Base-by-base conservation (phyloP, 2,329 filamentous ascomycete species). In the Lasiodiplodia citricola region DNA sequence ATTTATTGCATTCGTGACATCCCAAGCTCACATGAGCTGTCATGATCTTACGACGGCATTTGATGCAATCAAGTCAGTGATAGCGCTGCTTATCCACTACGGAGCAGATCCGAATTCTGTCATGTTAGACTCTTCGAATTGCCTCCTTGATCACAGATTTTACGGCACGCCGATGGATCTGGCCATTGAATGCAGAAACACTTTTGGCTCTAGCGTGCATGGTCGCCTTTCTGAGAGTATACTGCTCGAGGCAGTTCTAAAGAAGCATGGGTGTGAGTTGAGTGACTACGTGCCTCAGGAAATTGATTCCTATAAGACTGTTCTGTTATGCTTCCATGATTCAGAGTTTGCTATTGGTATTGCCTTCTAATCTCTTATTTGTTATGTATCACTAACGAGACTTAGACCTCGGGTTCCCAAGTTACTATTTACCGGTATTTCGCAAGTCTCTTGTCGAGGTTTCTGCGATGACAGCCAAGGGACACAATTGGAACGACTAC, bases 301-400 rank as follows among this genome's bases (percentile, higher is more conserved):
- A 2, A 18, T 1, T 14, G 1, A 2, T 5, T 1, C 0, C 4
- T 18, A 18, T 18, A 18, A 7, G 4, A 44, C 1, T 7, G 8
- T 44, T 4, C 0, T 7, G 18, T 16, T 18, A 0, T 44, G 14
- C 2, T n/a, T n/a, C 6, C 18, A n/a, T 18, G 16, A 44, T n/a
- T 0, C 6, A 2, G 41, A 18, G 7, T 18, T 44, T 18, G 41
- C 41, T 3, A 7, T 44, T 3, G 41, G 41, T 44, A 18, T 18
- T 16, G 6, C 6, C 6, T 5, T 44, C 5, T 2, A 4, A 18
- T 44, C 3, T 8, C 7, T 3, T 3, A 44, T 8, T 18, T 3
- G 25, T 0, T 8, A 1, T 2, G 7, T 18, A 3, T 44, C 8
- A 3, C 14, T 44, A 44, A 44, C 14, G 14, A 44, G 8, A 18